These are phyloP conservation scores for Trichoderma atroviride DNA, from an alignment of 2,329 filamentous ascomycete species.

Conservation along the genomic window DNA sequence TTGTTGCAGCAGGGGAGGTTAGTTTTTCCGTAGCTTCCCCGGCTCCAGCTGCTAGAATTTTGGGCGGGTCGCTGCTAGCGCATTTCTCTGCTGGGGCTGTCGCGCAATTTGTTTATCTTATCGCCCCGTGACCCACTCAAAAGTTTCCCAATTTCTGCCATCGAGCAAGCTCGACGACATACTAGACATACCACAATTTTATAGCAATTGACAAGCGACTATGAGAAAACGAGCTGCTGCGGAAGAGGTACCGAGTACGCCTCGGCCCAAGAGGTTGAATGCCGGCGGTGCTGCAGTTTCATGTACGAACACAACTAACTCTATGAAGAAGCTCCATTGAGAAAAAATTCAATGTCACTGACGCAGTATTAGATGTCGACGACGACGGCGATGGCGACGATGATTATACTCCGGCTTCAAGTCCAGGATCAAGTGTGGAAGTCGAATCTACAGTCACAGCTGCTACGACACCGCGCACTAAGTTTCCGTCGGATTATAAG, in stretches of 20 bases:
- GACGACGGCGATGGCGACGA: conserved; percentile 41
- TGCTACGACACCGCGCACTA: conserved; percentile 49
- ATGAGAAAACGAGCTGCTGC: conserved; percentile 42
- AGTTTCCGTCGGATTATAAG: conserved; percentile 72
- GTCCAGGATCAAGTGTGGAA: conserved; percentile 41
- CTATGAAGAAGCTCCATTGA: background rate
- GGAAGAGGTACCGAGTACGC: conserved; percentile 32
- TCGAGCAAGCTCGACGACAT: conserved; percentile 19
- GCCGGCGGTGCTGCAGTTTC: conserved; percentile 30
- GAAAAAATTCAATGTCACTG: background rate
- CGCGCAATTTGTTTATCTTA: conserved; percentile 6
- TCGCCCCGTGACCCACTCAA: conserved; percentile 25
- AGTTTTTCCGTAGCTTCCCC: conserved; percentile 41
- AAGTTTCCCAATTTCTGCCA: conserved; percentile 40
- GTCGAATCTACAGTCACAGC: conserved; percentile 39
- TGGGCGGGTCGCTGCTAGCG: background rate
- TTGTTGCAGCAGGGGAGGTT: conserved; percentile 33
- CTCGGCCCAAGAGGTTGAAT: conserved; percentile 35
- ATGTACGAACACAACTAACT: conserved; percentile 30
- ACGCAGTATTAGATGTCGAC: conserved; percentile 34
- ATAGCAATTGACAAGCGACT: conserved; percentile 2
- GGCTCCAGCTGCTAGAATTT: conserved; percentile 23
- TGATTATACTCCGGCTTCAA: conserved; percentile 37
- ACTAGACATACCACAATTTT: conserved; percentile 5
- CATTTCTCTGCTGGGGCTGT: conserved; percentile 23